Conservation (phyloP, 2,329 filamentous ascomycete genomes). For the Chalaropsis ovoidea region DNA sequence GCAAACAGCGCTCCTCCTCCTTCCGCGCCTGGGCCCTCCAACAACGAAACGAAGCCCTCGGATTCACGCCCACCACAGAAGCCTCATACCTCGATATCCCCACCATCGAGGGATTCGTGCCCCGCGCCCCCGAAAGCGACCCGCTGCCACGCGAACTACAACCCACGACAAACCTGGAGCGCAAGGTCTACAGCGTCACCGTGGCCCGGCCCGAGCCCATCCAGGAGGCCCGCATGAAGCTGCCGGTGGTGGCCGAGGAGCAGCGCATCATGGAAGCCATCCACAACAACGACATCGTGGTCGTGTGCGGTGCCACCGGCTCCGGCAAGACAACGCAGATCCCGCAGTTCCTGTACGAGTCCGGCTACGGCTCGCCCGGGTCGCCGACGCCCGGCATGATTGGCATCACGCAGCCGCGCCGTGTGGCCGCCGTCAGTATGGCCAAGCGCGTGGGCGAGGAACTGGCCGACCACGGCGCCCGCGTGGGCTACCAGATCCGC, state of each 20-base stretch:
- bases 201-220: slow-evolving; percentile 63
- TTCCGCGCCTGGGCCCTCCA: slow-evolving; percentile 92
- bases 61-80: slow-evolving; percentile 44
- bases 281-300: slow-evolving; percentile 78
- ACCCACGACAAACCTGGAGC: slow-evolving; percentile 47
- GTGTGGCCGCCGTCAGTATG: slow-evolving; percentile 95
- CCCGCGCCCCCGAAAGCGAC: slow-evolving; percentile 59
- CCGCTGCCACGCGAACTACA: slow-evolving; percentile 57
- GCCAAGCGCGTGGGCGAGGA: slow-evolving; percentile 83
- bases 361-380: slow-evolving; percentile 70
- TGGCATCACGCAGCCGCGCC: slow-evolving; percentile 84
- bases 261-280: slow-evolving; percentile 98
- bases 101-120: slow-evolving; percentile 52
- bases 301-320: slow-evolving; percentile 89
- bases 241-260: slow-evolving; percentile 89
- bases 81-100: slow-evolving; percentile 43
- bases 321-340: slow-evolving; percentile 97
- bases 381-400: slow-evolving; percentile 85
- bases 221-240: slow-evolving; percentile 63
- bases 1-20: slow-evolving; percentile 43
- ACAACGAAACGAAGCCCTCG: slow-evolving; percentile 74
- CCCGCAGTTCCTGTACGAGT: slow-evolving; percentile 90
- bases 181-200: slow-evolving; percentile 67
- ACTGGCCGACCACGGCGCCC: slow-evolving; percentile 62
- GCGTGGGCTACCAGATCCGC: slow-evolving; percentile 86